Conservation (phyloP, 163 green algal species). For the Coccomyxa subellipsoidea region DNA sequence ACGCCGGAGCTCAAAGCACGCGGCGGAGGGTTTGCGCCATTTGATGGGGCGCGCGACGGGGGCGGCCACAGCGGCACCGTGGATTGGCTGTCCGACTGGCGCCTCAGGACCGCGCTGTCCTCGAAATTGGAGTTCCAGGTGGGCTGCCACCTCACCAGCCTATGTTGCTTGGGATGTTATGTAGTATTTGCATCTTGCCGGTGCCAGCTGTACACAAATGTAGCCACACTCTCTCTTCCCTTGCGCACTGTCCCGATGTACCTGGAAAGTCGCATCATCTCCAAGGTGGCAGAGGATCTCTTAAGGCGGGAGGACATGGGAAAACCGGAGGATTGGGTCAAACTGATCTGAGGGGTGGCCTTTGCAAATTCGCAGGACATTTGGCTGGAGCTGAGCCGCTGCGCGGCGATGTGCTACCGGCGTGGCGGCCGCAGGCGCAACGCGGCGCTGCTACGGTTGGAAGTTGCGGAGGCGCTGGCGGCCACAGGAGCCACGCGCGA, state of each 20-base stretch:
- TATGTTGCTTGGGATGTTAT: too few relatives aligned
- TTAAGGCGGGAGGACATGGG: too few relatives aligned
- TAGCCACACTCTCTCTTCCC: background rate
- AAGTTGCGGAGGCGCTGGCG: slow-evolving; percentile 32
- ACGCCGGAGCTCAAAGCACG: background rate
- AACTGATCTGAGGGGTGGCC: too few relatives aligned
- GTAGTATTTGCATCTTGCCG: background rate
- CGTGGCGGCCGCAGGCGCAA: slow-evolving; percentile 19
- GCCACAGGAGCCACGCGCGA: background rate
- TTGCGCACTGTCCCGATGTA: too few relatives aligned
- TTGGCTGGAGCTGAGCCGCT: slow-evolving; percentile 25
- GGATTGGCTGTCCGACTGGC: slow-evolving; percentile 33
- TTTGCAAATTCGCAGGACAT: slow-evolving; percentile 13
- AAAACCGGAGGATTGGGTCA: too few relatives aligned
- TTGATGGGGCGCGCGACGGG: background rate
- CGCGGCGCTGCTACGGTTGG: slow-evolving; percentile 19
- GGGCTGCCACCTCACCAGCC: too few relatives aligned
- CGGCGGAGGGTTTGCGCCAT: background rate
- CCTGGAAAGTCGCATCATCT: too few relatives aligned
- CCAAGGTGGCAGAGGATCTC: too few relatives aligned
- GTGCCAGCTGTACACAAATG: background rate
- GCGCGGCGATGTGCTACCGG: slow-evolving; percentile 27
- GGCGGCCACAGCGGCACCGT: background rate
- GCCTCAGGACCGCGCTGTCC: slow-evolving; percentile 23
- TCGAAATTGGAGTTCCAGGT: background rate